A percentile compares a stretch with the other conserved stretches of the same genome.
These are phyloP conservation scores for Naganishia antarctica DNA, from an alignment of 768 basidiomycete species.

Conservation along the genomic window DNA sequence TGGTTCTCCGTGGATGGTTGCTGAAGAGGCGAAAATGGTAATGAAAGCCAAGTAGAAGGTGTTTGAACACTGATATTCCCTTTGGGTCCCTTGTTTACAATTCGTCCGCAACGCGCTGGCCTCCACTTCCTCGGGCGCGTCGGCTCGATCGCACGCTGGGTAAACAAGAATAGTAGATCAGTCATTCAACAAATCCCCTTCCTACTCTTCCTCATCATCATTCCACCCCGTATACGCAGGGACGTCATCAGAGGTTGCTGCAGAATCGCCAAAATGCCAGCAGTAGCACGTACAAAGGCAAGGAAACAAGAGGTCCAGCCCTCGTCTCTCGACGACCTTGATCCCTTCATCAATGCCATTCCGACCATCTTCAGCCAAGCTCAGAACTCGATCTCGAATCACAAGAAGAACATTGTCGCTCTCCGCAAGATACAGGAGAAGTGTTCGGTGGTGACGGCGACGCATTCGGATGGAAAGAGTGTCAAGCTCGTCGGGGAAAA, in stretches of 20 bases:
- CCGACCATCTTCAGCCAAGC: constrained; percentile 75
- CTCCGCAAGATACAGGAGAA: constrained; percentile 72
- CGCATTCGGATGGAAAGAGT: constrained; percentile 37
- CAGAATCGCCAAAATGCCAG: background rate
- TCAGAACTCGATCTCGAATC: constrained; percentile 68
- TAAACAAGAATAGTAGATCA: background rate
- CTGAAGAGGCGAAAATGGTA: background rate
- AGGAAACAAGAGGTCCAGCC: background rate
- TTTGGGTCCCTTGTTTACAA: no score
- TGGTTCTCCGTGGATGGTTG: background rate
- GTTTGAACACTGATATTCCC: constrained; percentile 2
- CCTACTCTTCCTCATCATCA: background rate
- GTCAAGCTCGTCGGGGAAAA: constrained; percentile 65
- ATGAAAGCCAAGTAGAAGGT: constrained; percentile 1
- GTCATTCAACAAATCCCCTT: background rate
- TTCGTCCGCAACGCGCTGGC: background rate
- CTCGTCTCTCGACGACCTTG: constrained; percentile 27
- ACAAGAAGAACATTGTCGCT: constrained; percentile 80
- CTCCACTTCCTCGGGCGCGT: background rate
- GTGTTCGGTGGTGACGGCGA: constrained; percentile 54
- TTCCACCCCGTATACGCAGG: no score
- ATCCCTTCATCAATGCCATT: constrained; percentile 47
- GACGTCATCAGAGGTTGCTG: no score
- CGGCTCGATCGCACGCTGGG: background rate
- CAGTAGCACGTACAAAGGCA: background rate